Base-by-base conservation (phyloP, 257 asterid species). In the Voacanga thouarsii region DNA sequence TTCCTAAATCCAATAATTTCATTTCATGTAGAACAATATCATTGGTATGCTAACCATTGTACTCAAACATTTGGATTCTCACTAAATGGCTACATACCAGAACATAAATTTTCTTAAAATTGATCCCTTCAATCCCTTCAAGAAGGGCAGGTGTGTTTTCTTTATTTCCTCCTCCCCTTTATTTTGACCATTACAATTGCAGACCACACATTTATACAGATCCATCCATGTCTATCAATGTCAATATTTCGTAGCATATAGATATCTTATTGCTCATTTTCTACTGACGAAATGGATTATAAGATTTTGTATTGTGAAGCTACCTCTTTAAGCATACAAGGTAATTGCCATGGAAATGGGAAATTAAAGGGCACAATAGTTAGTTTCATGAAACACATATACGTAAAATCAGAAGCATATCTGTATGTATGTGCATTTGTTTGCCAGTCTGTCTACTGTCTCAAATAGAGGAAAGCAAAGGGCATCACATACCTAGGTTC, bases 401-500 rank as follows among this genome's bases (percentile, higher is more conserved):
- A 67, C 15, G 8, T 18, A 3, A 30, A 30, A 12, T 12, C 19
- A 47, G 37, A 7, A 16, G 50, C 44, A 71, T 51, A 41, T n/a
- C 0, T 45, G 28, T 16, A 60, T 61, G 19, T 24, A 19, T 24
- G 15, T 39, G 72, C 15, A 21, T 39, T 64, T 6, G 59, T 19
- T 7, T 33, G 16, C 2, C 45, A 74, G n/a, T 37, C 43, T 33
- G 6, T 44, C 60, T 2, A 30, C 33, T 21, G 12, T 51, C 57
- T 45, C 7, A 63, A 75, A 59, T 57, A 37, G 26, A 24, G 75
- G 57, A 80, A 77, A 57, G 53, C 67, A 73, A 77, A 74, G 71
- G 69, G 68, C 73, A 82, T 75, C 71, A 47, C 80, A 75, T 84
- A 95, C 99, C 99, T 91, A 12, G 94, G 96, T 80, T 92, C 97